These are phyloP conservation scores for Fraxinus latifolia DNA, from an alignment of 305 asterid species.

Conservation along the genomic window DNA sequence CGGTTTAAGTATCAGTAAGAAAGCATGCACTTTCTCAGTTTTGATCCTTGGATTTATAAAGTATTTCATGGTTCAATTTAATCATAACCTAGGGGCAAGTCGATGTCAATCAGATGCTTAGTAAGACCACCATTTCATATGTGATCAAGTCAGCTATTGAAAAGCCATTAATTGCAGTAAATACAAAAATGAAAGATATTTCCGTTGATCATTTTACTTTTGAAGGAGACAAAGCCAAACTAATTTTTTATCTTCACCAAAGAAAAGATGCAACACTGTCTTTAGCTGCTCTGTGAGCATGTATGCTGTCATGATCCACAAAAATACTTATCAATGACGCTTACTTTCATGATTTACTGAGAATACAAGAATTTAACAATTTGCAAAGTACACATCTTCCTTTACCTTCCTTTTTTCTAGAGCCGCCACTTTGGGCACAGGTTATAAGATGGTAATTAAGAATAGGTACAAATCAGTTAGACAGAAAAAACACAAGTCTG, in stretches of 20 bases:
- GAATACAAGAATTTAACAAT: not conserved
- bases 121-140: not conserved
- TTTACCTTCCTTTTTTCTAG: not conserved
- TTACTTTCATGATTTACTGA: not conserved
- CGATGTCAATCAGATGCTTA: not conserved
- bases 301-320: not conserved
- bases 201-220: not conserved
- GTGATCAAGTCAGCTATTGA: not conserved
- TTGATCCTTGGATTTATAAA: not conserved
- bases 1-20: not conserved
- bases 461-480: not conserved
- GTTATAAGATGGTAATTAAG: not conserved
- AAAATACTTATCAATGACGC: not conserved
- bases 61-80: not conserved
- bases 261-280: not conserved
- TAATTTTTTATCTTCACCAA: not conserved
- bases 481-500: not conserved
- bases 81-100: not conserved
- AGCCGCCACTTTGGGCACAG: not conserved
- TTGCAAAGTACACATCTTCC: not conserved
- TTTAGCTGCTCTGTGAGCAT: not conserved
- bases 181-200: not conserved
- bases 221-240: not conserved
- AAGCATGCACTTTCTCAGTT: not conserved
- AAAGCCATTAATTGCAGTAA: not conserved